Conservation (phyloP, 257 asterid genomes). For the Jaltomata sinuosa region DNA sequence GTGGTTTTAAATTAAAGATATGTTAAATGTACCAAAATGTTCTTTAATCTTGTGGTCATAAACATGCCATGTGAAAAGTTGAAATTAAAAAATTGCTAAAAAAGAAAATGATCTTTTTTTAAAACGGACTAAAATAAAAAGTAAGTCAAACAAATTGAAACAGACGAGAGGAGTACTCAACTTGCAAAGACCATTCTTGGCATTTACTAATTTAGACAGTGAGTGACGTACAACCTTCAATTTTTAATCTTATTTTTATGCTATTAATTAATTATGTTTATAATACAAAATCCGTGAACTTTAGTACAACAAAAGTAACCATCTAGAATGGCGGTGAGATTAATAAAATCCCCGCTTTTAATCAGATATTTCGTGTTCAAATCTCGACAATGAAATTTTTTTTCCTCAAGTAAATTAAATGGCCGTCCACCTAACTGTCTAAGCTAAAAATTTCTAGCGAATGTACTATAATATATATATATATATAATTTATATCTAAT, state of each 20-base stretch:
- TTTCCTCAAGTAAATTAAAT: background rate
- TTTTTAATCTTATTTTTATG: background rate
- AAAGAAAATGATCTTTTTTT: too few relatives aligned
- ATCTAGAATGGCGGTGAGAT: background rate
- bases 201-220: background rate
- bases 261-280: background rate
- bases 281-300: background rate
- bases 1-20: too few relatives aligned
- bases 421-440: background rate
- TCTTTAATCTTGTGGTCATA: too few relatives aligned
- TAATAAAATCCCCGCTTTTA: background rate
- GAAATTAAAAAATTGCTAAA: too few relatives aligned
- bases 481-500: too few relatives aligned
- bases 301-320: background rate
- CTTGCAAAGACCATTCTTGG: background rate
- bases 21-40: too few relatives aligned
- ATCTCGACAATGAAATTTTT: background rate
- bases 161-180: too few relatives aligned
- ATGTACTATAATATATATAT: background rate
- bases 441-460: background rate
- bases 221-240: background rate
- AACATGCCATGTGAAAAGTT: too few relatives aligned
- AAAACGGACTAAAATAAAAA: too few relatives aligned
- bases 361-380: background rate
- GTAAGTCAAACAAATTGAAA: too few relatives aligned